Conservation (phyloP, 805 yeast species). For the Torulaspora delbrueckii region DNA sequence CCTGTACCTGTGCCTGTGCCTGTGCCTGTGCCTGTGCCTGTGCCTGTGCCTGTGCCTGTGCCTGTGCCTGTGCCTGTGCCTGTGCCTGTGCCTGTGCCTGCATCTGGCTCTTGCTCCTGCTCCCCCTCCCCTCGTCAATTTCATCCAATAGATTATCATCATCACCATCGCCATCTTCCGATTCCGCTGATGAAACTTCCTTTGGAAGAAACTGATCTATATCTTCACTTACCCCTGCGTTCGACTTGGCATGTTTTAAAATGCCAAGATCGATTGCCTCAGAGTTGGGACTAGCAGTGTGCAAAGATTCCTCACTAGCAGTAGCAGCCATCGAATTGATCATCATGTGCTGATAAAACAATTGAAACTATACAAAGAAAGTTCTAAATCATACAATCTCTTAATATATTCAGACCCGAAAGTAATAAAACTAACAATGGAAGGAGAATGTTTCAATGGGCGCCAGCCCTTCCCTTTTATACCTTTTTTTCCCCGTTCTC, state of each 20-base stretch:
- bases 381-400: too few relatives aligned
- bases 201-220: slow-evolving; percentile 21
- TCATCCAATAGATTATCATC: slow-evolving; percentile 16
- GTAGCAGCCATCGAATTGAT: slow-evolving; percentile 5
- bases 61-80: too few relatives aligned
- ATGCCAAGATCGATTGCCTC: slow-evolving; percentile 1
- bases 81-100: too few relatives aligned
- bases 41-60: too few relatives aligned
- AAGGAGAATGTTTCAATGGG: too few relatives aligned
- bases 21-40: too few relatives aligned
- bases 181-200: slow-evolving; percentile 24
- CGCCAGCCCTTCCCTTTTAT: background rate
- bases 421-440: too few relatives aligned
- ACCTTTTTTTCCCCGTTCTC: background rate
- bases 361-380: background rate
- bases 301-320: slow-evolving; percentile 6
- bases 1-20: too few relatives aligned
- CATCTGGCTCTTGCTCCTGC: background rate
- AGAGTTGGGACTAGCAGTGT: background rate
- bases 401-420: too few relatives aligned
- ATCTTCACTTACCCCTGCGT: slow-evolving; percentile 17
- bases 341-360: background rate
- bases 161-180: slow-evolving; percentile 17
- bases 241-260: slow-evolving; percentile 3
- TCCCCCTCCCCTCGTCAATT: slow-evolving; percentile 7